Evolutionary conservation across 2,329 filamentous ascomycete genomes (phyloP).

Genomic region (Clathrospora elynae): DNA sequence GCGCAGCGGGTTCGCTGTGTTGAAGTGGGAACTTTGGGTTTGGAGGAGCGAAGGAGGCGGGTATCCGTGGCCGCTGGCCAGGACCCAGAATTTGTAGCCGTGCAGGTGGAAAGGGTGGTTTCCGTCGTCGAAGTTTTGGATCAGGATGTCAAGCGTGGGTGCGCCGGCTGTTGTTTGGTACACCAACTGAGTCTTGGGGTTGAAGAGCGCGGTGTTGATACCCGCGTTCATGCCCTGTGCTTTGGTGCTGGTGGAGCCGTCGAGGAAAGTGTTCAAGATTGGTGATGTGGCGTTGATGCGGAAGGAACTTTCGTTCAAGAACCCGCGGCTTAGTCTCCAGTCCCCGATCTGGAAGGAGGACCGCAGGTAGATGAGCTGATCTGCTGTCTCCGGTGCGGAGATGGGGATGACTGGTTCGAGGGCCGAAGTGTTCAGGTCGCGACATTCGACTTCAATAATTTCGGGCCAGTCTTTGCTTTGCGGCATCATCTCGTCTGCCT

Average conservation of each 20-base stretch:
- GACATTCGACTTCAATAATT: conserved; percentile 56
- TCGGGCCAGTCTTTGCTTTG: conserved; percentile 59
- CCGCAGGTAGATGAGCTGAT: conserved; percentile 60
- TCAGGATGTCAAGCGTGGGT: conserved; percentile 43
- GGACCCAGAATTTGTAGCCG: conserved; percentile 47
- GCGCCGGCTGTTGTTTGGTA: conserved; percentile 37
- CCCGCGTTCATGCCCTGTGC: background rate
- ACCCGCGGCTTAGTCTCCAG: conserved; percentile 63
- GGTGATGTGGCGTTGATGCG: conserved; percentile 56
- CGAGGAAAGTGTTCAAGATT: conserved; percentile 57
- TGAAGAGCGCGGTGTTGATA: conserved; percentile 19
- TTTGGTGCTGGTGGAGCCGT: conserved; percentile 43
- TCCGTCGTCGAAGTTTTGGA: conserved; percentile 42
- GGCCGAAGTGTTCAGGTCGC: conserved; percentile 56
- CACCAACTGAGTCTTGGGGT: conserved; percentile 37
- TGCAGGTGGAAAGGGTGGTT: conserved; percentile 46
- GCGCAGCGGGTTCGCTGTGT: conserved; percentile 56
- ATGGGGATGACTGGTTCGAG: conserved; percentile 54
- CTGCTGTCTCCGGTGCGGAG: conserved; percentile 54
- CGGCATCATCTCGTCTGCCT: conserved; percentile 27
- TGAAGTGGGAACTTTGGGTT: conserved; percentile 54
- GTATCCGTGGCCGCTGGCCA: conserved; percentile 16
- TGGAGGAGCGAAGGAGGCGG: conserved; percentile 65
- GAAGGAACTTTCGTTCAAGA: conserved; percentile 63
- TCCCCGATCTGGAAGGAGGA: conserved; percentile 65